Evolutionary conservation across 163 green algal species (phyloP), one percentile per base, ranked within the genome.

Genomic region (Picocystis sp.): DNA sequence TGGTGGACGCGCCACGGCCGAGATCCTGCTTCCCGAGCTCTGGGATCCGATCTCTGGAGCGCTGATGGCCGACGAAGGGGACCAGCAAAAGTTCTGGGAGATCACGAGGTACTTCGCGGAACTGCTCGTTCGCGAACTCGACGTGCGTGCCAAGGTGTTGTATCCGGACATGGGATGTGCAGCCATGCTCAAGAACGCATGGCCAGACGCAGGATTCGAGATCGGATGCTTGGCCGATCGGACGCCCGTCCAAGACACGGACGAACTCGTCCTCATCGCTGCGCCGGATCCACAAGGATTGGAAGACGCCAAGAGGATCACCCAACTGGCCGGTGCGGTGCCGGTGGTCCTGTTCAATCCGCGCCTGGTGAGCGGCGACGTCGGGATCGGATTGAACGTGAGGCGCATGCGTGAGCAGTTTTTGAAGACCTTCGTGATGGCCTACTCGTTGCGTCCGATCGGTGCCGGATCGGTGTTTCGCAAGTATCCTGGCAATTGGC

Each of bases 161-260:
- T 92, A 90, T 55, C 83, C 85, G 3, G 83, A 94, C 61, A 79
- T 80, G 17, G 85, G 85, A n/a, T 78, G 92, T 11, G 77, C 82
- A 11, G 81, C 82, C 11, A 91, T 93, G 82, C 64, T 94, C 17
- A 62, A 64, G 10, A 72, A 89, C 67, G 70, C 84, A 56, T 93
- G 83, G 83, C 34, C 25, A 10, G 72, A 89, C 47, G 59, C 55
- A 5, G 14, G 21, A 15, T 91, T 87, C 52, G 29, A 46, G 11
- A 67, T 91, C 21, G 53, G 63, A n/a, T 71, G 56, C 23, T 53
- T 92, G 12, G 80, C 71, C 35, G 73, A 83, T 57, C 62, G 75
- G 5, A 52, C 43, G 6, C 74, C 78, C 1, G 55, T 91, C 8
- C 52, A 56, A 0, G 49, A 61, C 1, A 74, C 81, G 1, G 82